phyloP scores from a whole-genome alignment of 495 filamentous ascomycete species.

The Hyaloscypha bicolor region DNA sequence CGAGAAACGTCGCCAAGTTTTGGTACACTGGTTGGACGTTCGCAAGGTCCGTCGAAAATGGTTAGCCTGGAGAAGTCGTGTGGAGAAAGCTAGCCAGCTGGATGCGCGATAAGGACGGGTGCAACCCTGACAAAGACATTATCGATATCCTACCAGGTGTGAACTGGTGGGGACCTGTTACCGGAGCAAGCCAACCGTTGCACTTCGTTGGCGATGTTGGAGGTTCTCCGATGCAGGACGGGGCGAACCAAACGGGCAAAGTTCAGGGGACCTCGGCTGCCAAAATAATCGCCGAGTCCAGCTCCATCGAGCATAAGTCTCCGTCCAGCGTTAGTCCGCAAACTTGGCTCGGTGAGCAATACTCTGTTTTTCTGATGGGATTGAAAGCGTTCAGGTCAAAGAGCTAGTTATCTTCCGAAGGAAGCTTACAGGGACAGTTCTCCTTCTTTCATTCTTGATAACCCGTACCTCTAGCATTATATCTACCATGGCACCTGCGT shows the following conservation, averaged over 20 bases:
- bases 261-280: not conserved
- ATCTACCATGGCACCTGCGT: not conserved
- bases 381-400: too few species aligned
- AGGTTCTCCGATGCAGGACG: not conserved
- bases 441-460: too few species aligned
- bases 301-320: too few species aligned
- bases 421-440: too few species aligned
- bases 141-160: not conserved
- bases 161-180: not conserved
- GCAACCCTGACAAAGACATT: slow-evolving; percentile 5
- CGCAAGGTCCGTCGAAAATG: not conserved
- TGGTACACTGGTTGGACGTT: not conserved
- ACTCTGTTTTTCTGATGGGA: too few species aligned
- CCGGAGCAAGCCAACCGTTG: not conserved
- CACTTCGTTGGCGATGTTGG: not conserved
- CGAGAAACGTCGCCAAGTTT: not conserved
- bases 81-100: not conserved
- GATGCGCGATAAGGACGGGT: not conserved
- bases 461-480: not conserved
- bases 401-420: too few species aligned
- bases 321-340: too few species aligned
- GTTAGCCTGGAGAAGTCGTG: not conserved
- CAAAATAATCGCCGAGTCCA: not conserved
- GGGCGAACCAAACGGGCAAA: not conserved
- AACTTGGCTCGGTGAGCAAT: too few species aligned